Percentiles rank a stretch among this genome's conserved stretches.
Evolutionary conservation across 1,284 basidiomycete species (phyloP).

Genomic region (Tilletia caries): DNA sequence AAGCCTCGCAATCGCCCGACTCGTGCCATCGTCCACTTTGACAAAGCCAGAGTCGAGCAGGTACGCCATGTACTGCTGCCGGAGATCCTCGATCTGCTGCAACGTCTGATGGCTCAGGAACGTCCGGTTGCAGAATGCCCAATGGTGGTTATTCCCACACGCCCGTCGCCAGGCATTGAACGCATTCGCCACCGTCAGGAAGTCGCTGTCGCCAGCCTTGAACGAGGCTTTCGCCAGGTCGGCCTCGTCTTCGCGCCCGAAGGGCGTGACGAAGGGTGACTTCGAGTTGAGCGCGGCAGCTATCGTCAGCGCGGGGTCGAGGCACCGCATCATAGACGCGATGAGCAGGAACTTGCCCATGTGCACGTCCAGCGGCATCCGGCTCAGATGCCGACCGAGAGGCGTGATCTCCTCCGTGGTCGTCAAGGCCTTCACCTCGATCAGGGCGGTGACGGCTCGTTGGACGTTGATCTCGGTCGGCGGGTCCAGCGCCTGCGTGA

Average conservation of each 20-base stretch:
- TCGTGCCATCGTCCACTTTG: slow-evolving; percentile 65
- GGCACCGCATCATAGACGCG: slow-evolving; percentile 79
- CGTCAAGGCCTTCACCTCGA: slow-evolving; percentile 88
- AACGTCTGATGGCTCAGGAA: slow-evolving; percentile 86
- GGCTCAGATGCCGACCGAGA: slow-evolving; percentile 84
- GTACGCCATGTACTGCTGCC: slow-evolving; percentile 79
- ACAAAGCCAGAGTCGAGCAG: slow-evolving; percentile 86
- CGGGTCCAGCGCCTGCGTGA: slow-evolving; percentile 83
- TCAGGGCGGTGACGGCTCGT: slow-evolving; percentile 80
- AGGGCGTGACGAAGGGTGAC: slow-evolving; percentile 79
- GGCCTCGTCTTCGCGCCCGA: slow-evolving; percentile 83
- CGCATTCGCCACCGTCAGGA: slow-evolving; percentile 85
- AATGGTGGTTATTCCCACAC: slow-evolving; percentile 62
- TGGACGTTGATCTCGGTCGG: slow-evolving; percentile 84
- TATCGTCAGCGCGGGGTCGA: slow-evolving; percentile 93
- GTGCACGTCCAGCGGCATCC: slow-evolving; percentile 92
- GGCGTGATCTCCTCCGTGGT: slow-evolving; percentile 86
- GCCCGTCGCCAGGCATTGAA: slow-evolving; percentile 82
- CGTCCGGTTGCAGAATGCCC: slow-evolving; percentile 71
- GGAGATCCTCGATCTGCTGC: slow-evolving; percentile 91
- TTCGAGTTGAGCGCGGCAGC: slow-evolving; percentile 87
- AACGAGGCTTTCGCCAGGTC: slow-evolving; percentile 79
- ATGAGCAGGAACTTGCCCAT: slow-evolving; percentile 89
- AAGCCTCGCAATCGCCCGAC: slow-evolving; percentile 70
- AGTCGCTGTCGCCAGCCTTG: slow-evolving; percentile 86